Conservation (phyloP, 2,329 filamentous ascomycete genomes). For the Dichotomopilus funicola region DNA sequence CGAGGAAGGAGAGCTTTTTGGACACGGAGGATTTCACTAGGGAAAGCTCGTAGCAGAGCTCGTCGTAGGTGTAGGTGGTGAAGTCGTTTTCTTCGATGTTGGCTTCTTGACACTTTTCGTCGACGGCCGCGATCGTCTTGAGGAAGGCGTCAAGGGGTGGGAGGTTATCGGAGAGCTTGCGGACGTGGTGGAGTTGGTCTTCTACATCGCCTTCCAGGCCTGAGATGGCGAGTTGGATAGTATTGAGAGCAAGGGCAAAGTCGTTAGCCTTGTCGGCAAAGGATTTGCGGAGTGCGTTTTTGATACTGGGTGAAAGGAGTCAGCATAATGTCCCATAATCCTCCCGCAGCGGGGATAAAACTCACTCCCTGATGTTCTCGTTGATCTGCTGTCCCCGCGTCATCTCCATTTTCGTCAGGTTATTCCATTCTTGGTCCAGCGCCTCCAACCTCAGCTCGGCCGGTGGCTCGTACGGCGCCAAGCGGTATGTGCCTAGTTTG, state of each 20-base stretch:
- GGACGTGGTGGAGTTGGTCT: constrained; percentile 84
- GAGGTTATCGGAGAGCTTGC: constrained; percentile 76
- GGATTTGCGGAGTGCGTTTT: constrained; percentile 82
- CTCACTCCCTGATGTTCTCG: constrained; percentile 86
- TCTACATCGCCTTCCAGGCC: constrained; percentile 96
- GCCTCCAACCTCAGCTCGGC: constrained; percentile 73
- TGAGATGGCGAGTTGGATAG: constrained; percentile 88
- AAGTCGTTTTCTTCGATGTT: constrained; percentile 99
- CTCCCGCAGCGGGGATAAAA: neutral
- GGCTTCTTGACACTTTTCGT: constrained; percentile 85
- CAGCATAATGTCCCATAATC: neutral
- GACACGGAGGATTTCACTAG: constrained; percentile 87
- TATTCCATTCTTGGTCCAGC: constrained; percentile 76
- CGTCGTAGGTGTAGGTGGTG: constrained; percentile 98
- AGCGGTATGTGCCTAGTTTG: constrained; percentile 88
- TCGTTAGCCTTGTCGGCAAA: constrained; percentile 99
- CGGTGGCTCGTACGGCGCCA: constrained; percentile 87
- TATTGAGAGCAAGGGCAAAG: constrained; percentile 91
- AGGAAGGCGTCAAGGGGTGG: constrained; percentile 87
- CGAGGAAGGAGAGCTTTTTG: constrained; percentile 93
- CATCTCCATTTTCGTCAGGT: constrained; percentile 76
- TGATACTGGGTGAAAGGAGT: constrained; percentile 56
- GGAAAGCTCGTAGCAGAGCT: constrained; percentile 86
- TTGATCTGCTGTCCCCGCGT: constrained; percentile 89
- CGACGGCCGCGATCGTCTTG: constrained; percentile 76